These are phyloP conservation scores for Aspergillus ochraceoroseus DNA, from an alignment of 2,329 filamentous ascomycete genomes.

Conservation along the genomic window DNA sequence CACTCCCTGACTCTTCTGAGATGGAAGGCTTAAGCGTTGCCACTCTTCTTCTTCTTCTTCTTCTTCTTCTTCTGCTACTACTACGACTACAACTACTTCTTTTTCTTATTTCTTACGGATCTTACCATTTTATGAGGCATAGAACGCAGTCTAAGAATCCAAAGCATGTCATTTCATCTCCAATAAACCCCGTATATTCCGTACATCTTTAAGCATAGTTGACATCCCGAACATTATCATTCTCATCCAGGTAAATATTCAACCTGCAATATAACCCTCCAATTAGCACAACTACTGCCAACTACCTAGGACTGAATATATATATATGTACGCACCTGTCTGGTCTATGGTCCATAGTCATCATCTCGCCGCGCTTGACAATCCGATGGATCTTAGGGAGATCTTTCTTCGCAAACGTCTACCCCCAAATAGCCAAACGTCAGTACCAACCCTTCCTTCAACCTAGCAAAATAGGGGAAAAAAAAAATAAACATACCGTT, in stretches of 20 bases:
- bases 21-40: slow-evolving; percentile 43
- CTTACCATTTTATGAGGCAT: slow-evolving; percentile 8
- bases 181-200: background rate
- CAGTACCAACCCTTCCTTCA: too few species aligned
- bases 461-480: background rate
- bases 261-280: slow-evolving; percentile 27
- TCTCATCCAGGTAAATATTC: slow-evolving; percentile 44
- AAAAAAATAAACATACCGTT: slow-evolving; percentile 25
- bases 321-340: slow-evolving; percentile 42
- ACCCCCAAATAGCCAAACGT: too few species aligned
- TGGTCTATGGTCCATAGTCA: slow-evolving; percentile 41
- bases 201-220: slow-evolving; percentile 34
- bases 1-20: slow-evolving; percentile 65
- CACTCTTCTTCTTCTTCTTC: background rate
- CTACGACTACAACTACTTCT: too few species aligned
- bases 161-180: background rate
- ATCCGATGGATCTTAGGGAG: slow-evolving; percentile 44
- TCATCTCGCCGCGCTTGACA: slow-evolving; percentile 37
- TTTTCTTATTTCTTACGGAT: background rate
- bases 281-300: slow-evolving; percentile 4
- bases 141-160: slow-evolving; percentile 1
- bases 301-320: background rate
- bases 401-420: slow-evolving; percentile 47
- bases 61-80: background rate
- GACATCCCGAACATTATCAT: slow-evolving; percentile 44